Base-by-base conservation (phyloP, 164 flowering plant species). In the Vitis riparia region DNA sequence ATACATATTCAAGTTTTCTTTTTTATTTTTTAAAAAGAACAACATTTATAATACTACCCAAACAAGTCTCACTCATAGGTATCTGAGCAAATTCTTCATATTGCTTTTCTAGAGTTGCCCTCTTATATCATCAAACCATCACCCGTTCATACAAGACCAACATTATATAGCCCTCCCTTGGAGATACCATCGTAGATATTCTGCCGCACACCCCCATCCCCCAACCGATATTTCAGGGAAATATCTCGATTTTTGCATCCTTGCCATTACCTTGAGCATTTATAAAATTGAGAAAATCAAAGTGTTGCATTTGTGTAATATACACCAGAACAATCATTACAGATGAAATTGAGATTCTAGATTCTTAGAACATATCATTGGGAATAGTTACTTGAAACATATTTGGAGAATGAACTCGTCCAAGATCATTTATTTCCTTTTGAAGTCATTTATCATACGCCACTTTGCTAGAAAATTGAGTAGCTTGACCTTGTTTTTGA, bases 401-500 rank as follows among this genome's bases (percentile, higher is more conserved):
- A 78, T 91, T 93, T 67, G 97, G 81, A 61, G 91, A 78, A 73
- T 87, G 89, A 69, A 93, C 94, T 68, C 80, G 83, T 62, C 92
- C 77, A 62, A 89, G 90, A 73, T 96, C 98, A 79, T 86, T 88
- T 77, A 93, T 87, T 85, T 96, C 99, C 75, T 87, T 92, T 67
- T 87, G 92, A 79, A 96, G 99, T 98, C 99, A 96, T 76, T 80
- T 83, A 70, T 96, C 99, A 62, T 98, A 89, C 48, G 93, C 90
- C 64, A 83, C 91, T 81, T 91, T 92, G 75, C 77, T 85, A 1
- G 93, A 76, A 80, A 93, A 96, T 69, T 96, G 98, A 23, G 98
- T 91, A 7, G 99, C 97, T 78, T 98, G 97, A 49, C 99, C 99
- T 80, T 93, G 98, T 73, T 96, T 96, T 72, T 96, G 99, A 79